Base-by-base conservation (phyloP, 805 yeast genomes). In the Wickerhamomyces hampshirensis region DNA sequence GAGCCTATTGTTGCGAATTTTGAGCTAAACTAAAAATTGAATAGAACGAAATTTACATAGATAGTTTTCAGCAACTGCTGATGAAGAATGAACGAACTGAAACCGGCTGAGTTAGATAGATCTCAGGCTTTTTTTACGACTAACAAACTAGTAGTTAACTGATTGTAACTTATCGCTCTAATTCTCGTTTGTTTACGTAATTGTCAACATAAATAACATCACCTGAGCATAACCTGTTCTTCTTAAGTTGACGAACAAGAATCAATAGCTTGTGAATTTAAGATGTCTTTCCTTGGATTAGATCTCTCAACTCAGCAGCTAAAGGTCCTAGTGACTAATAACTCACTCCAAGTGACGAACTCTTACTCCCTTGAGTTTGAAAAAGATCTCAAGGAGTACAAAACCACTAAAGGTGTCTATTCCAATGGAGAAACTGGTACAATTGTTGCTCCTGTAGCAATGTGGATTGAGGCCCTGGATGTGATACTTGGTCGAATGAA, bases 271-370 rank as follows among this genome's bases (percentile, higher is more conserved):
- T n/a, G n/a, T n/a, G n/a, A n/a, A 21, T 7, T 21, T 8, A 21
- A 7, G 11, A 49, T 43, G 36, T 40, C 39, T 19, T 50, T 31
- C 51, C 59, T 84, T 41, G 96, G 96, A 1, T 76, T 87, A 50
- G 97, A 89, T 56, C 67, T 89, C 18, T 85, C 95, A 2, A 88
- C 96, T 12, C 97, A 88, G 56, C 96, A 87, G 53, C 63, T 89
- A 49, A 88, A 88, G 58, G 73, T 84, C 30, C 71, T 87, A 29
- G 80, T 81, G 18, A 74, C 84, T 23, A 65, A 77, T 54, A 69
- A 64, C 9, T 49, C 64, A 8, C 63, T 87, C 37, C 60, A 68
- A 26, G 77, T 77, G 18, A 65, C 75, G 21, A 60, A 69, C 28
- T 71, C 83, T 6, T 83, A 71, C 47, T 54, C 75, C 23, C 81